phyloP scores from a whole-genome alignment of 2,329 filamentous ascomycete genomes.

The Trichoderma harzianum region DNA sequence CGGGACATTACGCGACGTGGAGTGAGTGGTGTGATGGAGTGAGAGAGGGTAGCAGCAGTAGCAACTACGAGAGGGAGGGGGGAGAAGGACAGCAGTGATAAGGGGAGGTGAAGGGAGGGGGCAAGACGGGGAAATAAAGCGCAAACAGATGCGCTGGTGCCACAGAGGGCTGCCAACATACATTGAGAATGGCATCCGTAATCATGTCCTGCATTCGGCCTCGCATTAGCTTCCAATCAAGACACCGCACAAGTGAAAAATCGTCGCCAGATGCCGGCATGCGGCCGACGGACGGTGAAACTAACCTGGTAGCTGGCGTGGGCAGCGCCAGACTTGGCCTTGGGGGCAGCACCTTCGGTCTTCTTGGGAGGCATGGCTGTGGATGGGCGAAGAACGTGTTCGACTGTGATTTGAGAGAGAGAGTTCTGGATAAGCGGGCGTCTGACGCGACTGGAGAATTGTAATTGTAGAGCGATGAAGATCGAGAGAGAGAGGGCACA shows the following conservation, averaged over 20 bases:
- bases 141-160: slow-evolving; percentile 20
- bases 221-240: slow-evolving; percentile 10
- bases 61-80: not conserved
- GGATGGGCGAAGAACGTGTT: slow-evolving; percentile 21
- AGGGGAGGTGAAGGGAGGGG: not conserved
- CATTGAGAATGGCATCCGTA: slow-evolving; percentile 58
- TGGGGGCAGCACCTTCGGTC: slow-evolving; percentile 39
- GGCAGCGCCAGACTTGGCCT: slow-evolving; percentile 49
- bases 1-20: not conserved
- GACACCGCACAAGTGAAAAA: not conserved
- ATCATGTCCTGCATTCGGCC: slow-evolving; percentile 55
- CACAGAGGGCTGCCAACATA: slow-evolving; percentile 40
- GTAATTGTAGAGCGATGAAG: slow-evolving; percentile 26
- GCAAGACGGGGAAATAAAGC: not conserved
- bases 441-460: slow-evolving; percentile 23
- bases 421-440: slow-evolving; percentile 22
- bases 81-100: not conserved
- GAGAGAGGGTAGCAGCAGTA: not conserved
- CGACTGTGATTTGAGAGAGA: slow-evolving; percentile 25
- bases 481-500: slow-evolving; percentile 29
- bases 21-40: slow-evolving; percentile 2
- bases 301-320: slow-evolving; percentile 60
- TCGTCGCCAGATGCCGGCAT: slow-evolving; percentile 15
- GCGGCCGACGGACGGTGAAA: slow-evolving; percentile 18
- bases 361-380: slow-evolving; percentile 59